Evolutionary conservation across 140 eudicot genomes (phyloP), one percentile per base, ranked within the genome.

Genomic region (Ambrosia hybrid): DNA sequence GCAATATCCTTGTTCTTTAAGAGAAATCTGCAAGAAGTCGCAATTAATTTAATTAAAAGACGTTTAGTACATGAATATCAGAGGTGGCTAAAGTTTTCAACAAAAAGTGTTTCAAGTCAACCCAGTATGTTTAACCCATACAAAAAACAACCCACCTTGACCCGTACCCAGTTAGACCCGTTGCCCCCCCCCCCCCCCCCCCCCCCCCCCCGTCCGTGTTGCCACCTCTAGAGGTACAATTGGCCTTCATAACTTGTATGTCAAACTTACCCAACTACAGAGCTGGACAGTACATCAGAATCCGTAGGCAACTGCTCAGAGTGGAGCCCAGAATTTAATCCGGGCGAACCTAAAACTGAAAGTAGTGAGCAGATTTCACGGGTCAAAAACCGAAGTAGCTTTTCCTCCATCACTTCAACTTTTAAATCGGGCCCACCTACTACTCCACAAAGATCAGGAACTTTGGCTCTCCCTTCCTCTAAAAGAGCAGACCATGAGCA

Each of bases 331-430:
- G 78, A 53, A 78, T 93, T 93, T 51, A 88, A 80, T 51, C 83
- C 96, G 0, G 91, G 82, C 6, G 92, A 85, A 57, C 90, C 94
- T 17, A 86, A n/a, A 41, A 82, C 91, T 1, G 90, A 86, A 55
- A 94, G 82, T 14, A 94, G 86, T 5, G 75, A 63, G 70, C 95
- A 90, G 71, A 86, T 84, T 80, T 94, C 99, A 55, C 97, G 96
- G n/a, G 97, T 88, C 76, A 94, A 65, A 75, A 74, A 90, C 67
- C 99, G 84, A 48, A 94, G 99, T 70, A 94, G 80, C 80, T 90
- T 94, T 78, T 94, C 99, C 82, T 90, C 97, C 84, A 94, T 90
- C n/a, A 94, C 97, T 88, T 94, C 99, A 55, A 90, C 88, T 75
- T 88, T 94, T 38, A 94, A 53, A 75, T 94, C 96, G 1, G 95